A percentile compares a stretch with the other conserved stretches of the same genome.
Conservation (phyloP, 495 filamentous ascomycete genomes). For the Neurospora cerealis region DNA sequence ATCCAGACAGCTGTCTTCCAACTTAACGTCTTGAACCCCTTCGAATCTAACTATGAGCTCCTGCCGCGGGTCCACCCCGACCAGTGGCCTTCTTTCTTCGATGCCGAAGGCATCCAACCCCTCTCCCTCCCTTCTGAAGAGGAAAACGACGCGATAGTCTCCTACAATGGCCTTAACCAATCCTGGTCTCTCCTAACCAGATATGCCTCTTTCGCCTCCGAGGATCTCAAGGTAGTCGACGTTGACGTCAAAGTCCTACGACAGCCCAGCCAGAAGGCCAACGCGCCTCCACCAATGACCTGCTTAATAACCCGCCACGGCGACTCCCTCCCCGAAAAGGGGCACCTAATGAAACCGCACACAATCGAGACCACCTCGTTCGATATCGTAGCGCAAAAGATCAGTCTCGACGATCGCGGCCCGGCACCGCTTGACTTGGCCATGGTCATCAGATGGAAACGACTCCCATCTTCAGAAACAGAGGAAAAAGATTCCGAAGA, state of each 20-base stretch:
- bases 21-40: constrained; percentile 66
- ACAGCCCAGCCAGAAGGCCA: constrained; percentile 32
- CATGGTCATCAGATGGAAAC: constrained; percentile 69
- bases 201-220: constrained; percentile 64
- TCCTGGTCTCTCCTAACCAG: constrained; percentile 65
- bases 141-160: background rate
- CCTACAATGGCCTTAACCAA: constrained; percentile 57
- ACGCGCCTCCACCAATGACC: constrained; percentile 23
- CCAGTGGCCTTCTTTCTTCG: constrained; percentile 81
- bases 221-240: constrained; percentile 57
- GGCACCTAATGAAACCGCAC: constrained; percentile 40
- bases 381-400: constrained; percentile 58
- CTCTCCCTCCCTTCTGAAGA: background rate
- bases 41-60: constrained; percentile 83
- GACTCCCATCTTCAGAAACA: constrained; percentile 16
- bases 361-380: constrained; percentile 63
- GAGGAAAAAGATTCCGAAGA: background rate
- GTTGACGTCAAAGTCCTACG: constrained; percentile 49
- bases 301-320: constrained; percentile 11
- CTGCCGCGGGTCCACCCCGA: constrained; percentile 63
- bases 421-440: constrained; percentile 60
- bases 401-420: constrained; percentile 67
- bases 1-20: constrained; percentile 56
- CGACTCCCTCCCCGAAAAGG: constrained; percentile 17
- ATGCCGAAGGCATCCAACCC: constrained; percentile 31